Evolutionary conservation across 139 green algal species (phyloP), one percentile per base, ranked within the genome.

Genomic region (Yamagishiella unicocca): DNA sequence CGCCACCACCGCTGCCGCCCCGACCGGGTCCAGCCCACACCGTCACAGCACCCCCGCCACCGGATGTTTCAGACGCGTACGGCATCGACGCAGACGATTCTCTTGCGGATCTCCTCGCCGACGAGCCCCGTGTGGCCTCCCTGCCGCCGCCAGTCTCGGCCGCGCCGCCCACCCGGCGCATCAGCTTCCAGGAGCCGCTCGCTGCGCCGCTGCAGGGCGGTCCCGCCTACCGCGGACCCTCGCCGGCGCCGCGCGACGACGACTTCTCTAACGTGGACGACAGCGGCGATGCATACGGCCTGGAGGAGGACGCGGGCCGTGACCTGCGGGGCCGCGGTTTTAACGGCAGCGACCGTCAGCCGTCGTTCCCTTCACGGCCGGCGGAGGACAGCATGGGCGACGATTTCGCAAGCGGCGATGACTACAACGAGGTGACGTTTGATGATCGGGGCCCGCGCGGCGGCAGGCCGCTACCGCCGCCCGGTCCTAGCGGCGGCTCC

Each of bases 151-250:
- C n/a, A n/a, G n/a, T n/a, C n/a, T n/a, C n/a, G n/a, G n/a, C n/a
- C n/a, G n/a, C n/a, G 31, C 62, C 66, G 17, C 45, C 66, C 25
- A 74, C 25, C 37, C 31, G 66, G 31, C 66, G 66, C 2, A 62
- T 85, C 42, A 85, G 58, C 43, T 85, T 85, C 31, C 40, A 62
- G 61, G 79, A 85, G 61, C 79, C 61, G 17, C 22, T 64, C 4
- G 76, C 76, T 0, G 55, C 58, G 37, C 40, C 29, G n/a, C 25
- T 27, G 76, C 54, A 25, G 54, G 45, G 27, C 17, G n/a, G n/a
- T 27, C 14, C 31, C 42, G 27, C 27, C 70, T 31, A 25, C n/a
- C 61, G 17, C n/a, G 55, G n/a, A n/a, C n/a, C 25, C 40, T 21
- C 27, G 19, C 37, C 42, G 5, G 25, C 31, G 43, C 54, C 24